Percentiles rank a stretch among this genome's conserved stretches.
These are phyloP conservation scores for Nigrograna mackinnonii DNA, from an alignment of 2,329 filamentous ascomycete species.

Conservation along the genomic window DNA sequence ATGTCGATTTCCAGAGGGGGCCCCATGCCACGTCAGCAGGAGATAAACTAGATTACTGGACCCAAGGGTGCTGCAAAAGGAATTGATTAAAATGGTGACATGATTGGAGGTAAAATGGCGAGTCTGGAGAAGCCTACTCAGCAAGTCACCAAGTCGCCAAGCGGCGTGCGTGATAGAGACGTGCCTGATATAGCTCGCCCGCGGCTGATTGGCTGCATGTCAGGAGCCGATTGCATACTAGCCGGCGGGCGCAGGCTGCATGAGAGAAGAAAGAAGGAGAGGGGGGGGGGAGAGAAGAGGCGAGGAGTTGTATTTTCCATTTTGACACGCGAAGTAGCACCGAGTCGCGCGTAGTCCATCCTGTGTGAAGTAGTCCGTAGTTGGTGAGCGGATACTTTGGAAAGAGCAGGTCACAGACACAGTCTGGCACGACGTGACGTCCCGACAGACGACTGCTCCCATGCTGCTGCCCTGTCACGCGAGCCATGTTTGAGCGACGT, in stretches of 20 bases:
- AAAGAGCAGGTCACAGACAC: too few relatives aligned
- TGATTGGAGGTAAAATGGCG: constrained; percentile 7
- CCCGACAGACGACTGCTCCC: too few relatives aligned
- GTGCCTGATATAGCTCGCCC: constrained; percentile 5
- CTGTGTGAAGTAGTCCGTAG: too few relatives aligned
- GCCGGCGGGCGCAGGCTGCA: too few relatives aligned
- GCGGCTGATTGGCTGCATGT: constrained; percentile 6
- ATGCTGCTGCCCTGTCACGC: constrained; percentile 11
- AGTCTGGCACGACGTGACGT: constrained; percentile 74
- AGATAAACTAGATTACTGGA: too few relatives aligned
- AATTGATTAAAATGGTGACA: constrained; percentile 14
- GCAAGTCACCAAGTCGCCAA: constrained; percentile 11
- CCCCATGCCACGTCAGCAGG: constrained; percentile 16
- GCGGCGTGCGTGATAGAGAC: background rate
- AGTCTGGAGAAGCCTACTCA: constrained; percentile 8
- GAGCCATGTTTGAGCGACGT: constrained; percentile 15
- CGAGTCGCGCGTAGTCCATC: too few relatives aligned
- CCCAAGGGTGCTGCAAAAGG: constrained; percentile 1
- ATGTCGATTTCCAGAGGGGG: too few relatives aligned
- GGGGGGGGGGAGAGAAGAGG: too few relatives aligned
- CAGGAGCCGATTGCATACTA: too few relatives aligned
- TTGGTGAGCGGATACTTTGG: too few relatives aligned
- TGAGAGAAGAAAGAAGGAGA: too few relatives aligned
- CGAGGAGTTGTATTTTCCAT: too few relatives aligned
- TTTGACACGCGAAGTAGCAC: constrained; percentile 13